These are phyloP conservation scores for Gardenia jasminoides DNA, from an alignment of 257 asterid species.

Conservation along the genomic window DNA sequence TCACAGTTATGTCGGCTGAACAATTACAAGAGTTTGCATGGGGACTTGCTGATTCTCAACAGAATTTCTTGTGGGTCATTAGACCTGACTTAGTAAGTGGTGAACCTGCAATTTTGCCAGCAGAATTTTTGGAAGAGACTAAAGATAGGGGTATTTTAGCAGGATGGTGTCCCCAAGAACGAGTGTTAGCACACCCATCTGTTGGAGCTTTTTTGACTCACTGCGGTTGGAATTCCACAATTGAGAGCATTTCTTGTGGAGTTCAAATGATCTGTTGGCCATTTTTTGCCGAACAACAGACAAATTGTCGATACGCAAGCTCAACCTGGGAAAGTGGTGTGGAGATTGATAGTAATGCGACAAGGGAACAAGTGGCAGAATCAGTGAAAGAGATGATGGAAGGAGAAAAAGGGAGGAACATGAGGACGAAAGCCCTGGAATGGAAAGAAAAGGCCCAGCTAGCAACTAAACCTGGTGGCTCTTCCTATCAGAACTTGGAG, in stretches of 20 bases:
- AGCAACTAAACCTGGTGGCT: constrained; percentile 14
- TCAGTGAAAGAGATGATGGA: constrained; percentile 58
- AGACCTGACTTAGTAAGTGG: constrained; percentile 61
- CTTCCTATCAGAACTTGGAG: constrained; percentile 8
- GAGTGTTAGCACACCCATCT: constrained; percentile 45
- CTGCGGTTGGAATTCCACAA: neutral
- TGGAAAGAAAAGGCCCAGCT: constrained; percentile 7
- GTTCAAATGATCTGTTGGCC: constrained; percentile 76
- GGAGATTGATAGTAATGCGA: constrained; percentile 54
- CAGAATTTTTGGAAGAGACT: constrained; percentile 43
- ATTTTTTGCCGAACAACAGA: constrained; percentile 69
- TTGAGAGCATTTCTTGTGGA: constrained; percentile 54
- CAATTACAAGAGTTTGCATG: constrained; percentile 69
- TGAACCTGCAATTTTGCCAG: constrained; percentile 37
- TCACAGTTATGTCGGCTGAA: constrained; percentile 39
- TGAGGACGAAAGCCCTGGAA: constrained; percentile 52
- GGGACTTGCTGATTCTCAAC: constrained; percentile 57
- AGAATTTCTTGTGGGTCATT: constrained; percentile 55
- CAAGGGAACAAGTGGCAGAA: constrained; percentile 47
- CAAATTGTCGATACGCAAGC: constrained; percentile 51
- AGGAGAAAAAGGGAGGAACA: constrained; percentile 49
- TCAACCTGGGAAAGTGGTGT: constrained; percentile 47
- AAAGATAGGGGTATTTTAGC: constrained; percentile 48
- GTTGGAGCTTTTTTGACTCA: constrained; percentile 60
- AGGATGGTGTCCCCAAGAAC: constrained; percentile 67